Evolutionary conservation across 177 flowering plant species (phyloP).

Genomic region (Vitis hybrid): DNA sequence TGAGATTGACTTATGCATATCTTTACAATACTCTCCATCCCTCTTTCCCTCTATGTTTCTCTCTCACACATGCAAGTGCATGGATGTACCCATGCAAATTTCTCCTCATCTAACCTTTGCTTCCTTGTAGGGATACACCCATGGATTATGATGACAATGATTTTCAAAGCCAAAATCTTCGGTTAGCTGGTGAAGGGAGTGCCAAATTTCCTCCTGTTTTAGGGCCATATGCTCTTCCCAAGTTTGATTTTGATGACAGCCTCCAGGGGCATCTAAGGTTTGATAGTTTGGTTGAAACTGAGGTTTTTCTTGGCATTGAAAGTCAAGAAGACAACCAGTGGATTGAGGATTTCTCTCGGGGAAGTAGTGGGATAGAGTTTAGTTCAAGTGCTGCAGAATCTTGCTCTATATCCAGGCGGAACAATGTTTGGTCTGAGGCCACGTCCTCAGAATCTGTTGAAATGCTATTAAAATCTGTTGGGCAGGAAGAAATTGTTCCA

Average conservation of each 20-base stretch:
- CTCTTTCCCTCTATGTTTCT: background rate
- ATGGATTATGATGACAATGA: slow-evolving; percentile 99
- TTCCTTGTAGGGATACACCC: slow-evolving; percentile 57
- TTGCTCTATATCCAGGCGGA: slow-evolving; percentile 72
- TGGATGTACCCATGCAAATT: too few species aligned
- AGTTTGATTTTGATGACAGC: slow-evolving; percentile 87
- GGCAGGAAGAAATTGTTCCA: slow-evolving; percentile 76
- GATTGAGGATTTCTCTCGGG: slow-evolving; percentile 85
- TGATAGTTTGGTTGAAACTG: slow-evolving; percentile 64
- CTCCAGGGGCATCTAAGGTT: slow-evolving; percentile 65
- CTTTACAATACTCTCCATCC: background rate
- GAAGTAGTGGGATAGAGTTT: slow-evolving; percentile 67
- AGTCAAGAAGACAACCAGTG: slow-evolving; percentile 84
- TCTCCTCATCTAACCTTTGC: background rate
- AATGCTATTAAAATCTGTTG: slow-evolving; percentile 91
- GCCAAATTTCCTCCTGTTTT: slow-evolving; percentile 60
- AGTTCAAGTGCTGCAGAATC: slow-evolving; percentile 70
- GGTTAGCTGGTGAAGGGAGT: slow-evolving; percentile 76
- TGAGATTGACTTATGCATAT: background rate
- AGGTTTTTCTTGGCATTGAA: slow-evolving; percentile 62
- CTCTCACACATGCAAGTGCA: background rate
- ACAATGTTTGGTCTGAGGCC: slow-evolving; percentile 98
- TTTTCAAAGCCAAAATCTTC: slow-evolving; percentile 71
- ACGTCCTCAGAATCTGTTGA: slow-evolving; percentile 97
- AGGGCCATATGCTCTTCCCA: slow-evolving; percentile 79